A percentile compares a stretch with the other conserved stretches of the same genome.
phyloP scores from a whole-genome alignment of 257 asterid genomes.

The Scutellaria barbata region DNA sequence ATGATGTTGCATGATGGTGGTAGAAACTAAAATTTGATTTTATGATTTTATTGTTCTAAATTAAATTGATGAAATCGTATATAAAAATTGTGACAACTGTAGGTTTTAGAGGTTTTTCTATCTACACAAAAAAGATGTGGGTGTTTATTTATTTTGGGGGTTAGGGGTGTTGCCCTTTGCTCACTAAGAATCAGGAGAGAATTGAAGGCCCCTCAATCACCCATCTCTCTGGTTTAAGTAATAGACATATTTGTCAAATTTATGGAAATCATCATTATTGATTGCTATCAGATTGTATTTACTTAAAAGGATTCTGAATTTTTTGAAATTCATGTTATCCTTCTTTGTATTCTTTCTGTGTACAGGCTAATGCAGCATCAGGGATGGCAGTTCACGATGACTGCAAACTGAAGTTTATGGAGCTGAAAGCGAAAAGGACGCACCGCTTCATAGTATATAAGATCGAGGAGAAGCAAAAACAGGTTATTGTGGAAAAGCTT shows the following conservation, averaged over 20 bases:
- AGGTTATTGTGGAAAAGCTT: constrained; percentile 43
- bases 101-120: background rate
- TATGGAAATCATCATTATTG: background rate
- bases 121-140: background rate
- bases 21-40: background rate
- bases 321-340: background rate
- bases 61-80: background rate
- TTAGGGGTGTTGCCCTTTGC: background rate
- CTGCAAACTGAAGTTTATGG: constrained; percentile 50
- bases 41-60: background rate
- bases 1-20: background rate
- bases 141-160: background rate
- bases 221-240: background rate
- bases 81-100: background rate
- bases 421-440: constrained; percentile 45
- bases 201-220: background rate
- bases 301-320: background rate
- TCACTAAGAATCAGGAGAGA: background rate
- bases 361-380: constrained; percentile 50
- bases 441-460: constrained; percentile 51
- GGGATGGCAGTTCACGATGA: constrained; percentile 53
- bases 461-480: constrained; percentile 48
- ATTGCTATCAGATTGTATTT: background rate
- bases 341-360: background rate
- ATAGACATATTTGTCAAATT: no score